A percentile compares a stretch with the other conserved stretches of the same genome.
These are phyloP conservation scores for Amaranthus hypochondriacus DNA, from an alignment of 148 eudicot species.

Conservation along the genomic window DNA sequence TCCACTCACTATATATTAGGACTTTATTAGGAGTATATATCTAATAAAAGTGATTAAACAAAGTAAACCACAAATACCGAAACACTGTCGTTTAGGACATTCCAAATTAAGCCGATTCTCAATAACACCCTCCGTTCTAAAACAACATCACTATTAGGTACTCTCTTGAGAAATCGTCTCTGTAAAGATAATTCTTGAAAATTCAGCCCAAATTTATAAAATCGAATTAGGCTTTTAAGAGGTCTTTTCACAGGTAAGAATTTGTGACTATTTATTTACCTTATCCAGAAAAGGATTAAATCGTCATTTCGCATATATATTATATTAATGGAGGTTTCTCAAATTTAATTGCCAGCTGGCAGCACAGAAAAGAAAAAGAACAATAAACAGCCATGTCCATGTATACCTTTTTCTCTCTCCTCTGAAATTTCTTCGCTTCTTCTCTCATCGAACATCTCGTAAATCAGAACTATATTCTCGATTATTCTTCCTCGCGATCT, in stretches of 20 bases:
- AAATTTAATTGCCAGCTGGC: constrained; percentile 18
- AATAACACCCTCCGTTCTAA: not conserved
- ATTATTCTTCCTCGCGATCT: constrained; percentile 4
- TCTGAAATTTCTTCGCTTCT: not conserved
- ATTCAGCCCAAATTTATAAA: too few relatives aligned
- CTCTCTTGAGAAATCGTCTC: too few relatives aligned
- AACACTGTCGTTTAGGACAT: not conserved
- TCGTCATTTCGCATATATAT: not conserved
- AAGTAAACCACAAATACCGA: not conserved
- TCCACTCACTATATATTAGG: not conserved
- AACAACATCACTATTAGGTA: too few relatives aligned
- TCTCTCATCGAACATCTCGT: constrained; percentile 14
- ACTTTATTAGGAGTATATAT: too few relatives aligned
- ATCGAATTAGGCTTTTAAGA: too few relatives aligned
- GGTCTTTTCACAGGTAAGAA: too few relatives aligned
- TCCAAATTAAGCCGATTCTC: not conserved
- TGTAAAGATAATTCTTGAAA: too few relatives aligned
- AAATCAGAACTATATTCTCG: not conserved
- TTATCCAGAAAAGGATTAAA: not conserved
- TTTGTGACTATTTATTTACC: too few relatives aligned
- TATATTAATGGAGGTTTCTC: not conserved
- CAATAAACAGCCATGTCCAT: not conserved
- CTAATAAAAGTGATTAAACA: not conserved
- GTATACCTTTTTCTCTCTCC: constrained; percentile 3
- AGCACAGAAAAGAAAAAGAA: not conserved